Base-by-base conservation (phyloP, 2,329 filamentous ascomycete genomes). In the Saccharata proteae region DNA sequence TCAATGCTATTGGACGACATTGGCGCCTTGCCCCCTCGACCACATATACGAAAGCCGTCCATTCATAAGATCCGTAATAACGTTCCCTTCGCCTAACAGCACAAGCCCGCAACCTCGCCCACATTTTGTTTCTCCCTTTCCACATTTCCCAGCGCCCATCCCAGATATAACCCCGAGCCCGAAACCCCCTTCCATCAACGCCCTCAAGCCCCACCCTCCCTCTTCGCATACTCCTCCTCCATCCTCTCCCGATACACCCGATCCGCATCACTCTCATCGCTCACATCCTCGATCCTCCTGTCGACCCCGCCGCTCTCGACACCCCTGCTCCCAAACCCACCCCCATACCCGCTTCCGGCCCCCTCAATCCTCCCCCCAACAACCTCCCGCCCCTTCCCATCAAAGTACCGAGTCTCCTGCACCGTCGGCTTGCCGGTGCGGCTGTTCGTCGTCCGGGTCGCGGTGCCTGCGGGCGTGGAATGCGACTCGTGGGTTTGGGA, bases 141-240 rank as follows among this genome's bases (percentile, higher is more conserved):
- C n/a, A n/a, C n/a, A n/a, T n/a, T n/a, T n/a, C n/a, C n/a, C n/a
- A n/a, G n/a, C n/a, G n/a, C n/a, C n/a, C n/a, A n/a, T n/a, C n/a
- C n/a, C n/a, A n/a, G n/a, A n/a, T n/a, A n/a, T n/a, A n/a, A n/a
- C n/a, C n/a, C n/a, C n/a, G n/a, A n/a, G n/a, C n/a, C n/a, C n/a
- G n/a, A n/a, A n/a, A n/a, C n/a, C n/a, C n/a, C n/a, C n/a, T n/a
- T n/a, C n/a, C n/a, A n/a, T n/a, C n/a, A n/a, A n/a, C n/a, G n/a
- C 20, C 24, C n/a, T 38, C 30, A 47, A 19, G 48, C 47, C 27
- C 48, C 48, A 6, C 48, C 46, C 37, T 51, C 45, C 9, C 48
- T 37, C 43, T 51, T 51, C 12, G 48, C 47, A 34, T 51, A 48
- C 41, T 50, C 30, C 19, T 33, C 7, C 20, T 22, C 20, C 20